A percentile compares a stretch with the other conserved stretches of the same genome.
Evolutionary conservation across 2,329 filamentous ascomycete species (phyloP).

Genomic region (Ophiocordyceps camponoti-rufipedis): DNA sequence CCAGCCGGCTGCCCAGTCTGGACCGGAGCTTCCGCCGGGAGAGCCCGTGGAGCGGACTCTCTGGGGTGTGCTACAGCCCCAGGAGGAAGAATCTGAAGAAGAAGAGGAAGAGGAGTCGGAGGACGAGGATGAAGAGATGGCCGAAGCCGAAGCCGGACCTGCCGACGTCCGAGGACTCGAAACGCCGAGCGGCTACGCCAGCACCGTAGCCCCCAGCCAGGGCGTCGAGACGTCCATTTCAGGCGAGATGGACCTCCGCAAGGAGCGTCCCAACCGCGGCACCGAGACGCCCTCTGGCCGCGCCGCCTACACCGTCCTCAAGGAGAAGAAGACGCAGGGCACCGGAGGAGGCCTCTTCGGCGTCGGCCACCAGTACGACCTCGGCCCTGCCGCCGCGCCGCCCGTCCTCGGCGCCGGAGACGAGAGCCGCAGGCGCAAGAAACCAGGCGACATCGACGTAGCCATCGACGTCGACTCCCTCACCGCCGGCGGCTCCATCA

Average conservation of each 20-base stretch:
- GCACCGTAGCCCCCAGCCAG: slow-evolving; percentile 60
- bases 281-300: slow-evolving; percentile 64
- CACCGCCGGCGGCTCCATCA: slow-evolving; percentile 55
- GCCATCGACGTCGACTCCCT: slow-evolving; percentile 76
- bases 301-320: slow-evolving; percentile 75
- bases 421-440: slow-evolving; percentile 70
- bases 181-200: slow-evolving; percentile 65
- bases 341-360: slow-evolving; percentile 86
- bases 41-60: slow-evolving; percentile 74
- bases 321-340: slow-evolving; percentile 60
- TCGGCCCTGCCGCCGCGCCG: slow-evolving; percentile 38
- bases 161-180: slow-evolving; percentile 42
- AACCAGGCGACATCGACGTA: slow-evolving; percentile 88
- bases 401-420: slow-evolving; percentile 70
- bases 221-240: slow-evolving; percentile 54
- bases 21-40: slow-evolving; percentile 25
- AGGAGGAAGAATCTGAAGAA: slow-evolving; percentile 58
- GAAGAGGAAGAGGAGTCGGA: slow-evolving; percentile 55
- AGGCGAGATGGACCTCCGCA: slow-evolving; percentile 82
- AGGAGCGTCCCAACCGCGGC: slow-evolving; percentile 63
- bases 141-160: slow-evolving; percentile 7
- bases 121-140: slow-evolving; percentile 26
- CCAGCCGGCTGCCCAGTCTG: slow-evolving; percentile 17
- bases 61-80: slow-evolving; percentile 82
- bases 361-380: slow-evolving; percentile 82